These are phyloP conservation scores for Tilletia caries DNA, from an alignment of 1,284 basidiomycete species.

Conservation along the genomic window DNA sequence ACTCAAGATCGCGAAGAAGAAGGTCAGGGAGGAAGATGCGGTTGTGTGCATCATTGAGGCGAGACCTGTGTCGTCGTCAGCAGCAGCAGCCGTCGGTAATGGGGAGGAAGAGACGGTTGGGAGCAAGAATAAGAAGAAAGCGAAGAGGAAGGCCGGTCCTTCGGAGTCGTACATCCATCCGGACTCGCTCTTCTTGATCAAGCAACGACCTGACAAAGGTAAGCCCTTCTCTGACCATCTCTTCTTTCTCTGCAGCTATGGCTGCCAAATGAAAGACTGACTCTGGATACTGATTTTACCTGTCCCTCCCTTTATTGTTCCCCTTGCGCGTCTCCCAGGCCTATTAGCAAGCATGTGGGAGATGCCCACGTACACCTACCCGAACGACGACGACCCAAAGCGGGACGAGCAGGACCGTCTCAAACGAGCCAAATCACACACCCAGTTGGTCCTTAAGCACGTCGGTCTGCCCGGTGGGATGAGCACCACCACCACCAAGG, in stretches of 20 bases:
- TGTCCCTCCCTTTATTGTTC: too few species aligned
- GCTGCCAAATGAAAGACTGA: too few species aligned
- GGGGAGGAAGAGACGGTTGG: too few species aligned
- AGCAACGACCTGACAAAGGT: constrained; percentile 60
- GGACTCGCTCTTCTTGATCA: constrained; percentile 17
- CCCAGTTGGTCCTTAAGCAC: neutral
- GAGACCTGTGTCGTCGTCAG: constrained; percentile 57
- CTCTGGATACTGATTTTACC: too few species aligned
- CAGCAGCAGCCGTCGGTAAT: constrained; percentile 18
- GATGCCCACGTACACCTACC: constrained; percentile 27
- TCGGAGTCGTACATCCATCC: too few species aligned
- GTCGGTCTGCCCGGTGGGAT: neutral
- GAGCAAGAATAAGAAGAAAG: constrained; percentile 66
- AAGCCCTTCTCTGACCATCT: neutral
- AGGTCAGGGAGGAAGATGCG: constrained; percentile 77
- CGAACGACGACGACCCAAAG: neutral
- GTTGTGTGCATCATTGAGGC: constrained; percentile 81
- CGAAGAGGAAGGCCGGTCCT: constrained; percentile 71
- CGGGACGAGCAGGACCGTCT: neutral
- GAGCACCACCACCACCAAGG: neutral
- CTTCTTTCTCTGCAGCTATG: too few species aligned
- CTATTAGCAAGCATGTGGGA: constrained; percentile 47
- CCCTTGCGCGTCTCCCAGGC: too few species aligned
- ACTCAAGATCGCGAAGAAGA: constrained; percentile 80
- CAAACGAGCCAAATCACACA: neutral